phyloP scores from a whole-genome alignment of 768 basidiomycete species.

The Phallus indusiatus region DNA sequence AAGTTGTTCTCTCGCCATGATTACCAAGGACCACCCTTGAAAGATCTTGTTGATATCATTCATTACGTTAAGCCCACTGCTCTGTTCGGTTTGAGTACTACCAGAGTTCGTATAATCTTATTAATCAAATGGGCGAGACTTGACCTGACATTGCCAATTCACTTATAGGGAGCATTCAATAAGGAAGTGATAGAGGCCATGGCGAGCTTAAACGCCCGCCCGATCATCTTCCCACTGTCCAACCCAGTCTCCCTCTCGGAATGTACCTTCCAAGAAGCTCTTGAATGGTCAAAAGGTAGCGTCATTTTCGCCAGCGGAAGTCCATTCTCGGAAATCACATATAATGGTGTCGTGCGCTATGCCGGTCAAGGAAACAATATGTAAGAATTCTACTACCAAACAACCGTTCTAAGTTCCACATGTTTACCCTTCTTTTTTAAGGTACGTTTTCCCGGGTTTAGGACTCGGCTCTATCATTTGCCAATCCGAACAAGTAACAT shows the following conservation, averaged over 20 bases:
- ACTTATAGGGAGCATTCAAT: conserved; percentile 57
- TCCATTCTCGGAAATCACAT: conserved; percentile 63
- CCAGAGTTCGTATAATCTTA: conserved; percentile 36
- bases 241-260: conserved; percentile 82
- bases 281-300: conserved; percentile 58
- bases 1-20: conserved; percentile 81
- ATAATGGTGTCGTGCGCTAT: conserved; percentile 45
- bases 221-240: conserved; percentile 89
- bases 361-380: conserved; percentile 95
- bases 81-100: conserved; percentile 83
- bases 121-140: neutral
- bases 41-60: conserved; percentile 65
- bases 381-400: conserved; percentile 61
- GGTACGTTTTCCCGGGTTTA: conserved; percentile 39
- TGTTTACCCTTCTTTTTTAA: neutral
- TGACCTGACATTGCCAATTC: too few species aligned
- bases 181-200: conserved; percentile 63
- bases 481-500: conserved; percentile 60
- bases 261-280: conserved; percentile 70
- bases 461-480: conserved; percentile 75
- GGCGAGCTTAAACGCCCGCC: conserved; percentile 69
- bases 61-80: conserved; percentile 81
- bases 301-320: conserved; percentile 86
- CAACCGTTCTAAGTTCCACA: neutral
- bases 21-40: conserved; percentile 69